phyloP scores from a whole-genome alignment of 2,329 filamentous ascomycete genomes.

The Botryotinia convoluta region DNA sequence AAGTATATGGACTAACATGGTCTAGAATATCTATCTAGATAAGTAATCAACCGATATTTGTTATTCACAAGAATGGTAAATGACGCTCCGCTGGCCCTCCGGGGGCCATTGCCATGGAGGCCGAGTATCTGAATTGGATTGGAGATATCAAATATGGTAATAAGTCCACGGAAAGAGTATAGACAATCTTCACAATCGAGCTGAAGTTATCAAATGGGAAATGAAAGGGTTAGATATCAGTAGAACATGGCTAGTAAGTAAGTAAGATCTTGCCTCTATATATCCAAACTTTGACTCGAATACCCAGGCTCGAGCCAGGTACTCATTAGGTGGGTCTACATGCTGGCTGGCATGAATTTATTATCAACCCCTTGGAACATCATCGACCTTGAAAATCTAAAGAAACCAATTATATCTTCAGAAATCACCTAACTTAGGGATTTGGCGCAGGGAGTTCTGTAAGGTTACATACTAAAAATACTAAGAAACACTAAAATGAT shows the following conservation, averaged over 20 bases:
- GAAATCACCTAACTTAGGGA: background rate
- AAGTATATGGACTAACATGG: too few relatives aligned
- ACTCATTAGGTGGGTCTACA: background rate
- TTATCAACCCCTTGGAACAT: background rate
- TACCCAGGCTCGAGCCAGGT: background rate
- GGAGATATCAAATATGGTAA: background rate
- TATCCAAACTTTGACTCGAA: background rate
- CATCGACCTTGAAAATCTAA: background rate
- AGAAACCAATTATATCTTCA: background rate
- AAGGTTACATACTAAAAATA: background rate
- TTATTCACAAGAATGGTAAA: background rate
- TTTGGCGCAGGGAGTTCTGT: background rate
- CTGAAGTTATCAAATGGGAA: background rate
- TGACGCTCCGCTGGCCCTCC: conserved; percentile 3
- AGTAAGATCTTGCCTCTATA: background rate
- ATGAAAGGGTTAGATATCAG: background rate
- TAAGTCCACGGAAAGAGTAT: background rate
- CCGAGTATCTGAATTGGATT: background rate
- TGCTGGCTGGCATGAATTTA: background rate
- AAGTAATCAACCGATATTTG: background rate
- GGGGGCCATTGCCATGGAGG: background rate
- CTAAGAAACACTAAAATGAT: background rate
- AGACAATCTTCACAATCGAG: background rate
- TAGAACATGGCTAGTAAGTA: background rate
- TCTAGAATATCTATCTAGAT: background rate